A percentile compares a stretch with the other conserved stretches of the same genome.
Evolutionary conservation across 768 basidiomycete species (phyloP).

Genomic region (Podaxis sp.): DNA sequence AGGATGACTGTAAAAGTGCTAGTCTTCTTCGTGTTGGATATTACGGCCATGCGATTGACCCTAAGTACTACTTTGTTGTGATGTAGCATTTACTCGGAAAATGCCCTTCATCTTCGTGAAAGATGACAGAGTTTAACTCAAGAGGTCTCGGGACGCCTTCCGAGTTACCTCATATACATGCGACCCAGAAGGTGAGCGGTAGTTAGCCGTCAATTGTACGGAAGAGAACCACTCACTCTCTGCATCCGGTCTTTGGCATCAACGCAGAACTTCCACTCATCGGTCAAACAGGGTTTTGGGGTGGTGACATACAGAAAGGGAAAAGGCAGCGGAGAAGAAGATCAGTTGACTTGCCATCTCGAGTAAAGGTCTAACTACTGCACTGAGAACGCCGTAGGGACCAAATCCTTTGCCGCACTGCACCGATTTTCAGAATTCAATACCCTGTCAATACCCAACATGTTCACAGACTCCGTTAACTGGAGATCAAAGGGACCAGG

Average conservation of each 20-base stretch:
- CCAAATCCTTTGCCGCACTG: background rate
- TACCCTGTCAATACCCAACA: background rate
- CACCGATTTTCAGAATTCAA: background rate
- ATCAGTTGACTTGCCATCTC: background rate
- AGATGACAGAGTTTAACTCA: background rate
- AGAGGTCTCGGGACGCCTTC: background rate
- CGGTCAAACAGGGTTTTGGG: conserved; percentile 11
- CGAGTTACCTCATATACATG: background rate
- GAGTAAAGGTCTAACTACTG: background rate
- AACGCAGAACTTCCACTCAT: background rate
- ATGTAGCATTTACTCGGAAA: background rate
- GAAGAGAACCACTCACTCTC: background rate
- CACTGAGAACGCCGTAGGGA: background rate
- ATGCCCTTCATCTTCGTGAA: background rate
- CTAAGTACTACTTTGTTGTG: background rate
- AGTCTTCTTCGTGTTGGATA: background rate
- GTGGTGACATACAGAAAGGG: conserved; percentile 2
- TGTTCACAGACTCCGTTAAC: background rate
- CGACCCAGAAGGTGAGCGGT: background rate
- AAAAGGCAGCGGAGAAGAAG: background rate
- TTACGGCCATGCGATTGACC: background rate
- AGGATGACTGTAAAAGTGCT: background rate
- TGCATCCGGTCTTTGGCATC: background rate
- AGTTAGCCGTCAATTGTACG: background rate
- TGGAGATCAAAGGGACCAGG: background rate